Evolutionary conservation across 306 rosid species (phyloP).

Genomic region (Quercus parvula): DNA sequence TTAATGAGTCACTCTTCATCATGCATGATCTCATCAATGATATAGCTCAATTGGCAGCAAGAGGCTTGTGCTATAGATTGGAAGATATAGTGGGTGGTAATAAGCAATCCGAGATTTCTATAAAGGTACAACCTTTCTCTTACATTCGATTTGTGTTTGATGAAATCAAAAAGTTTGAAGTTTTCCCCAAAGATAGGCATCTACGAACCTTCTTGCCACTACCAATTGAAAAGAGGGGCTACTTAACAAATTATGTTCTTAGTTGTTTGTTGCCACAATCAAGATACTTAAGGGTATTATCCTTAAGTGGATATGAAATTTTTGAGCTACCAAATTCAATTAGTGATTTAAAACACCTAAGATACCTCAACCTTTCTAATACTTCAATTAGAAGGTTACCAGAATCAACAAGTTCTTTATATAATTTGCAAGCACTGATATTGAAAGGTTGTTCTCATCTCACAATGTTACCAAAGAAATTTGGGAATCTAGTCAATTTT

Average conservation of each 20-base stretch:
- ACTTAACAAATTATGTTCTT: background rate
- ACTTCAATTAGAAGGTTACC: background rate
- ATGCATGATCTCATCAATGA: slow-evolving; percentile 15
- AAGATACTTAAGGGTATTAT: background rate
- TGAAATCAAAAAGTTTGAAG: background rate
- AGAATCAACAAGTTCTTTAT: background rate
- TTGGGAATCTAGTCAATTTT: background rate
- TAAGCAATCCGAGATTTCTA: background rate
- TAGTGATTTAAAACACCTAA: background rate
- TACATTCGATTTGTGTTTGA: background rate
- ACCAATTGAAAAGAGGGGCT: background rate
- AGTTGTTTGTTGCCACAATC: background rate
- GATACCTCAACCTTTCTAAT: background rate
- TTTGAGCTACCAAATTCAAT: background rate
- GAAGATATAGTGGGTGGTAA: background rate
- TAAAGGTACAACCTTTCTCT: background rate
- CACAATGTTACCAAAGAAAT: background rate
- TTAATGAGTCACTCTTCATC: background rate
- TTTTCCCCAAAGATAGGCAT: background rate
- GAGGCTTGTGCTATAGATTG: background rate
- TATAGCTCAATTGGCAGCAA: background rate
- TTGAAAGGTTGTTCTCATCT: background rate
- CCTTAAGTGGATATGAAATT: too few species aligned
- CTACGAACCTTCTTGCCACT: background rate
- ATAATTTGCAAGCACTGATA: slow-evolving; percentile 2